These are phyloP conservation scores for Lasiosphaeria miniovina DNA, from an alignment of 495 filamentous ascomycete genomes.

Conservation along the genomic window DNA sequence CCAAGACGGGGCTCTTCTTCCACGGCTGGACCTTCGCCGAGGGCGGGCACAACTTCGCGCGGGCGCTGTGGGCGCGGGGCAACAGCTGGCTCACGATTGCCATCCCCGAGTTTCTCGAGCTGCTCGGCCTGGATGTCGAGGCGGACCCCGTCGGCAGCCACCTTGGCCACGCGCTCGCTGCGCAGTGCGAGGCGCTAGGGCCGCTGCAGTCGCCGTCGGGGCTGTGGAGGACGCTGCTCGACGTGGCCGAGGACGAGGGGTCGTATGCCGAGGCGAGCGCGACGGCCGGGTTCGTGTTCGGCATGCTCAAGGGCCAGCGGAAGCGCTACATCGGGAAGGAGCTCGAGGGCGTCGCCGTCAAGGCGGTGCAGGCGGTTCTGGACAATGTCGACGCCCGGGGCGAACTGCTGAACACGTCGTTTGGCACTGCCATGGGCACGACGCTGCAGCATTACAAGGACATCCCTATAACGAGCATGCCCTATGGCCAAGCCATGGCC, in stretches of 20 bases:
- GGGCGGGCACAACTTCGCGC: slow-evolving; percentile 68
- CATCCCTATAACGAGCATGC: slow-evolving; percentile 69
- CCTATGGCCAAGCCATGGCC: slow-evolving; percentile 75
- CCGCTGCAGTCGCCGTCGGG: slow-evolving; percentile 55
- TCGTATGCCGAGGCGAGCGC: slow-evolving; percentile 70
- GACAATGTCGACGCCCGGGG: slow-evolving; percentile 57
- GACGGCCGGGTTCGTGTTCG: slow-evolving; percentile 73
- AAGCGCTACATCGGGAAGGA: slow-evolving; percentile 60
- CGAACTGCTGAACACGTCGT: slow-evolving; percentile 66
- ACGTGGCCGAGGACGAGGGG: slow-evolving; percentile 51
- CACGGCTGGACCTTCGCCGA: slow-evolving; percentile 72
- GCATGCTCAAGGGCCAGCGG: slow-evolving; percentile 66
- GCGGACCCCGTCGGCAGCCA: slow-evolving; percentile 59
- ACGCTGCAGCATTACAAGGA: slow-evolving; percentile 65
- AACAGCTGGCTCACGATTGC: slow-evolving; percentile 70
- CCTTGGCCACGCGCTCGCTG: slow-evolving; percentile 57
- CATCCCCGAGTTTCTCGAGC: slow-evolving; percentile 68
- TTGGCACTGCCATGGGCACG: slow-evolving; percentile 70
- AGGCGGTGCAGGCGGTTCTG: slow-evolving; percentile 59
- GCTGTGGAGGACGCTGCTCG: slow-evolving; percentile 66
- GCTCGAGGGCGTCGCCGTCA: slow-evolving; percentile 48
- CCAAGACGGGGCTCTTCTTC: slow-evolving; percentile 64
- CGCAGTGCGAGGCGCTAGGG: slow-evolving; percentile 59
- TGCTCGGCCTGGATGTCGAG: slow-evolving; percentile 51
- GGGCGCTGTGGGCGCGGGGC: slow-evolving; percentile 65